Evolutionary conservation across 2,329 filamentous ascomycete genomes (phyloP), one percentile per base, ranked within the genome.

Genomic region (Phialophora expanda): DNA sequence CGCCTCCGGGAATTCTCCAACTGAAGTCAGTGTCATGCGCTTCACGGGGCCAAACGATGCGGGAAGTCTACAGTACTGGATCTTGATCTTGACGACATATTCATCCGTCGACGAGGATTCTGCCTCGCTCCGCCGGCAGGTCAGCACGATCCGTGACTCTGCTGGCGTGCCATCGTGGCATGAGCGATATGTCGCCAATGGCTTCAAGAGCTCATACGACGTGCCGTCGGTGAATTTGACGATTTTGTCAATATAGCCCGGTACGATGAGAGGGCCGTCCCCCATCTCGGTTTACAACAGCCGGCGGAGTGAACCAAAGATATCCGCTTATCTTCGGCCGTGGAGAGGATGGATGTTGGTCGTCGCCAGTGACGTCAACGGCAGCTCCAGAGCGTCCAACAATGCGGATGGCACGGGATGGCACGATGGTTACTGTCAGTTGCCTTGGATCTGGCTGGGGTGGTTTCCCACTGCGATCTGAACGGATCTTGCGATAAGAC

Each of bases 61-160:
- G 53, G n/a, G 38, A 53, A 57, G 28, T 30, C 8, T 14, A 56
- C 28, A 44, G 30, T 62, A 70, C 70, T 67, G 67, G 51, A 68
- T 64, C 59, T 72, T 72, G 60, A 72, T 66, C 56, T 72, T 71
- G 56, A 72, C 67, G 14, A 71, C 63, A 46, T 61, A 70, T 50
- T 71, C 69, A 9, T 63, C 50, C 17, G 17, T 17, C 22, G 32
- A 22, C 14, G 17, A 51, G 11, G 26, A 38, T n/a, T 32, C 44
- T 51, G 46, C 30, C 6, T 34, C 14, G 17, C 6, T 55, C 41
- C 51, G 63, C 24, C 59, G 66, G 56, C 70, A 71, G n/a, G 60
- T 68, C 24, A 69, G 66, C 11, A 72, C 66, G 7, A 72, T 70
- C 3, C 70, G 64, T 6, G 65, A 60, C 38, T 72, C 70, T 6